Evolutionary conservation across 768 basidiomycete species (phyloP).

Genomic region (Tephrocybe rancida): DNA sequence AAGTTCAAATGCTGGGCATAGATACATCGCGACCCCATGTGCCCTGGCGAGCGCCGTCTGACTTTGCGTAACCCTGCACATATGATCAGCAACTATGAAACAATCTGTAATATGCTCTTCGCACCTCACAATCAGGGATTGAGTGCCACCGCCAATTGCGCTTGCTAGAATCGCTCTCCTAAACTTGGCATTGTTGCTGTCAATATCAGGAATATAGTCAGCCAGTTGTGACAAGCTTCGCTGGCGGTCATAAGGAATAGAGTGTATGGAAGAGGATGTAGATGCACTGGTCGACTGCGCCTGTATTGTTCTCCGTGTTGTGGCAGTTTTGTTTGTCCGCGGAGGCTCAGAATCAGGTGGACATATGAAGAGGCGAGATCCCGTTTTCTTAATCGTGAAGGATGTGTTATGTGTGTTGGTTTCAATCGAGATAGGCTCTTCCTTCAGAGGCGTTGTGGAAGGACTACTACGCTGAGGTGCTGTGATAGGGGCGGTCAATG

Average conservation of each 20-base stretch:
- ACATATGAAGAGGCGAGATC: background rate
- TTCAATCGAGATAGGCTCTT: background rate
- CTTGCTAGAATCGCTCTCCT: slow-evolving; percentile 38
- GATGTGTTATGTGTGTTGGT: background rate
- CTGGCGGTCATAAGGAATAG: slow-evolving; percentile 22
- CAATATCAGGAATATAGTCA: slow-evolving; percentile 23
- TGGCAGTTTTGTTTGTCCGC: background rate
- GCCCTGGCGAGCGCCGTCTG: slow-evolving; percentile 31
- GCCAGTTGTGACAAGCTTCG: slow-evolving; percentile 24
- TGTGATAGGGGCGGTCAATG: background rate
- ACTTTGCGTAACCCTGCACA: slow-evolving; percentile 25
- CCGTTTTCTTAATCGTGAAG: background rate
- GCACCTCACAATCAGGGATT: slow-evolving; percentile 40
- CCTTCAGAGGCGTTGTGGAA: background rate
- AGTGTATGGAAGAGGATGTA: background rate
- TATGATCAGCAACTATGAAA: background rate
- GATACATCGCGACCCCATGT: slow-evolving; percentile 38
- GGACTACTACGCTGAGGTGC: background rate
- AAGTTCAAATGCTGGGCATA: slow-evolving; percentile 52
- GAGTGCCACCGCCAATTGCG: slow-evolving; percentile 40
- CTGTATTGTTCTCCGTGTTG: background rate
- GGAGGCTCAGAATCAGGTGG: background rate
- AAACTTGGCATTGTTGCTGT: slow-evolving; percentile 31
- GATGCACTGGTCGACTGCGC: background rate
- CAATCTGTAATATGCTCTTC: background rate